These are phyloP conservation scores for Geranium incanum DNA, from an alignment of 441 rosid genomes.

Conservation along the genomic window DNA sequence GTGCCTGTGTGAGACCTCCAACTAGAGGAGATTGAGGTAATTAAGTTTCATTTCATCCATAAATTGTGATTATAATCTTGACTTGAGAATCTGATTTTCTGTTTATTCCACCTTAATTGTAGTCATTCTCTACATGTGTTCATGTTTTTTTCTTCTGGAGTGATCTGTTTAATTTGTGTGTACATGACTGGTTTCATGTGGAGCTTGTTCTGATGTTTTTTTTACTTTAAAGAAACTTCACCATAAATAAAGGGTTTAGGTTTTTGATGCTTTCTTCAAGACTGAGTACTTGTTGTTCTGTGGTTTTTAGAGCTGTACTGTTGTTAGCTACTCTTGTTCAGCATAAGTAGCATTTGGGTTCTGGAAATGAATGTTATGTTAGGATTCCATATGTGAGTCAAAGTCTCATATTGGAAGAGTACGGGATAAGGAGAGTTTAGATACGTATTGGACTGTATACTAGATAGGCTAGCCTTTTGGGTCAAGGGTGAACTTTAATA, in stretches of 20 bases:
- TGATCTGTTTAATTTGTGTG: constrained; percentile 5
- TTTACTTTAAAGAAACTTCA: no score
- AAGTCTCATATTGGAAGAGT: no score
- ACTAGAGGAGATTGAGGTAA: constrained; percentile 43
- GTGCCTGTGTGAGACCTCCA: constrained; percentile 71
- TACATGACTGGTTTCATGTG: neutral
- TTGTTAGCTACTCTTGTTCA: neutral
- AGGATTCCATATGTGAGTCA: no score
- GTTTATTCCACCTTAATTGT: constrained; percentile 14
- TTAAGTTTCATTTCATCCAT: constrained; percentile 13
- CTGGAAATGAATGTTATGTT: constrained; percentile 4
- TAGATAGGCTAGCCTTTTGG: no score
- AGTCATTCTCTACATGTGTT: neutral
- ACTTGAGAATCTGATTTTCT: constrained; percentile 15
- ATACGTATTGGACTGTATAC: no score
- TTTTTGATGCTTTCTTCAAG: neutral
- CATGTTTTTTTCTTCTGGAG: constrained; percentile 19
- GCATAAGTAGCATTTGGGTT: neutral
- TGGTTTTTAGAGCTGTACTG: neutral
- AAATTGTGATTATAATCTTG: constrained; percentile 9
- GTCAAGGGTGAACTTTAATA: no score
- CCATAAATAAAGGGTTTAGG: neutral
- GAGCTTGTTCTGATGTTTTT: no score
- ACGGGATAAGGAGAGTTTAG: no score
- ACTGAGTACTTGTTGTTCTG: neutral